Evolutionary conservation across 2,329 filamentous ascomycete genomes (phyloP), one percentile per base, ranked within the genome.

Genomic region (Teratosphaeria destructans): DNA sequence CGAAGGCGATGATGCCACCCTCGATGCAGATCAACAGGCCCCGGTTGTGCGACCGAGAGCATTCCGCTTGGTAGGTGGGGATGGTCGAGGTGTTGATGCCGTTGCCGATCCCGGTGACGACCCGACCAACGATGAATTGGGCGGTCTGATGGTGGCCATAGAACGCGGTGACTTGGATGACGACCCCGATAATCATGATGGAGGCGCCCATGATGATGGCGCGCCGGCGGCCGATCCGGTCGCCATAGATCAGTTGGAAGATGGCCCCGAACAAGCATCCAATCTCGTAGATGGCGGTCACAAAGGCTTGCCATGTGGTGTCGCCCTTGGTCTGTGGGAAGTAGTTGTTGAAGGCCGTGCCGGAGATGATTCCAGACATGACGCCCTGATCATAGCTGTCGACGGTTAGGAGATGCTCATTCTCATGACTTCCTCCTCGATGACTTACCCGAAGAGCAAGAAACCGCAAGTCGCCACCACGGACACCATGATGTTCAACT

Each of bases 401-500:
- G 3, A 11, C 37, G 10, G 2, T 37, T 19, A 43, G 54, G 16
- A 14, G 3, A 19, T 16, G 11, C 16, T 16, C 23, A 27, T 8
- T 39, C n/a, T n/a, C n/a, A n/a, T n/a, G n/a, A 32, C 5, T 6
- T 16, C 1, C 14, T 32, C 7, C 14, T 6, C 7, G 12, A 39
- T 5, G 19, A 56, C 60, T 37, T 52, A 62, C 53, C 64, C 65
- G 59, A 67, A 66, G n/a, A 67, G 77, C 32, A 85, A 70, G 74
- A 85, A 85, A 26, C 82, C 84, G 56, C 82, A 84, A 0, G 84
- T 86, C 3, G 84, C 83, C 29, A 87, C 79, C n/a, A 80, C 78
- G 1, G 85, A 85, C 54, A 87, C 78, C 47, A 79, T 75, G 62
- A 85, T 66, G 19, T 80, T 82, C 57, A 87, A 77, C 43, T 74